Conservation (phyloP, 441 rosid species). For the Codiaeum variegatum region DNA sequence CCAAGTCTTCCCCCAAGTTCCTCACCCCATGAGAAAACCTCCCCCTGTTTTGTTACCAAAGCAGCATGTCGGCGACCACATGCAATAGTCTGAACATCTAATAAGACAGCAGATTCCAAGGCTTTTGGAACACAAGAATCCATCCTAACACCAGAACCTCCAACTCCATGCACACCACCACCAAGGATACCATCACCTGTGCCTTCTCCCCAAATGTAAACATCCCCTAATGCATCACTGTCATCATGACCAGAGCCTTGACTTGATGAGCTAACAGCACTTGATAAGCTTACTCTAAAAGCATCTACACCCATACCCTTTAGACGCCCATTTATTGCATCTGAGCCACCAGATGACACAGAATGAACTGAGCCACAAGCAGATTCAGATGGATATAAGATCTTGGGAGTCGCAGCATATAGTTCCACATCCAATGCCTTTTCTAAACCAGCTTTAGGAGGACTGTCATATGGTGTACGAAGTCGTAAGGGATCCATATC, state of each 20-base stretch:
- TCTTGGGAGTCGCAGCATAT: conserved; percentile 77
- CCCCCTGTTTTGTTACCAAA: conserved; percentile 94
- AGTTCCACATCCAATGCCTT: conserved; percentile 70
- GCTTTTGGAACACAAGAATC: conserved; percentile 90
- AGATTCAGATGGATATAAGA: conserved; percentile 69
- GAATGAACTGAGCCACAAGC: conserved; percentile 77
- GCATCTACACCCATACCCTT: conserved; percentile 73
- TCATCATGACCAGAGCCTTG: conserved; percentile 99
- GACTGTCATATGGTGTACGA: conserved; percentile 88
- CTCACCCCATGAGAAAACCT: conserved; percentile 96
- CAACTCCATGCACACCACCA: conserved; percentile 70
- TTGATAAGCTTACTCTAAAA: conserved; percentile 92
- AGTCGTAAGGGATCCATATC: conserved; percentile 54
- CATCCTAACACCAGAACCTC: conserved; percentile 50
- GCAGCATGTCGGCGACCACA: conserved; percentile 96
- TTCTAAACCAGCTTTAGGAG: conserved; percentile 76
- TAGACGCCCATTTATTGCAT: conserved; percentile 42
- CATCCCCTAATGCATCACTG: conserved; percentile 96
- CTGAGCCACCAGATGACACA: conserved; percentile 78
- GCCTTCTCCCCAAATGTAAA: conserved; percentile 95
- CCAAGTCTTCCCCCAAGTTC: conserved; percentile 98
- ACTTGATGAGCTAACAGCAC: conserved; percentile 97
- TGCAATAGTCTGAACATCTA: conserved; percentile 92
- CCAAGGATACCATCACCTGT: conserved; percentile 85
- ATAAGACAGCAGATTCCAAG: conserved; percentile 90